phyloP scores from a whole-genome alignment of 2,329 filamentous ascomycete species.

The Colletotrichum cuscutae region DNA sequence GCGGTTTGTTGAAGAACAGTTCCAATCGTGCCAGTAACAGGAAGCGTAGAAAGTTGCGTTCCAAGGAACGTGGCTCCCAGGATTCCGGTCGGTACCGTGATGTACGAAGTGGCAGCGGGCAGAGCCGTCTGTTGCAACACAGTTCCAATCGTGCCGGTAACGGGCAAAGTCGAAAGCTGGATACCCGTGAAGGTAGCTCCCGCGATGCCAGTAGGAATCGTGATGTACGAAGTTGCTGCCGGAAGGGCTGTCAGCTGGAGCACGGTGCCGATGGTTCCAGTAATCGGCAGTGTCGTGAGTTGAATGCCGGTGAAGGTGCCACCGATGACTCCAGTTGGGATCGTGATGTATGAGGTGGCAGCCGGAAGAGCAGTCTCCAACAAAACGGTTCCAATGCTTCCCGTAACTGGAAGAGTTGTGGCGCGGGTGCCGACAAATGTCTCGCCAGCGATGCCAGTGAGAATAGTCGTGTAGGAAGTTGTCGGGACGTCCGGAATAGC shows the following conservation, averaged over 20 bases:
- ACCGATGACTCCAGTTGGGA: background rate
- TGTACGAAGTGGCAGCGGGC: background rate
- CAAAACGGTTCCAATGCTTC: background rate
- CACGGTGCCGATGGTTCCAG: background rate
- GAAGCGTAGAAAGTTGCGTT: background rate
- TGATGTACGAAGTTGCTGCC: background rate
- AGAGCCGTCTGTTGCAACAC: background rate
- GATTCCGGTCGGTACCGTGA: background rate
- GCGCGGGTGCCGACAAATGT: background rate
- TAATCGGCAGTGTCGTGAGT: background rate
- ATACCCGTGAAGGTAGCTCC: background rate
- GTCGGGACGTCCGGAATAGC: background rate
- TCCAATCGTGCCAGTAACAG: background rate
- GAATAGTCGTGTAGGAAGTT: background rate
- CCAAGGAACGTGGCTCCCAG: background rate
- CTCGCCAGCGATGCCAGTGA: background rate
- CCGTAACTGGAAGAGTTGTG: background rate
- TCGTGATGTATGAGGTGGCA: background rate
- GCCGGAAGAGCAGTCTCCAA: constrained; percentile 1
- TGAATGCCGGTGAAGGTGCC: background rate
- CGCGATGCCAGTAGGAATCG: background rate
- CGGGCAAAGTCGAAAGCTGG: background rate
- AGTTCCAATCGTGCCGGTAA: background rate
- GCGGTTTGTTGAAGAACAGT: background rate
- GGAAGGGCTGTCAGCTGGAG: background rate